Evolutionary conservation across 2,329 filamentous ascomycete species (phyloP).

Genomic region (Exophiala spinifera): DNA sequence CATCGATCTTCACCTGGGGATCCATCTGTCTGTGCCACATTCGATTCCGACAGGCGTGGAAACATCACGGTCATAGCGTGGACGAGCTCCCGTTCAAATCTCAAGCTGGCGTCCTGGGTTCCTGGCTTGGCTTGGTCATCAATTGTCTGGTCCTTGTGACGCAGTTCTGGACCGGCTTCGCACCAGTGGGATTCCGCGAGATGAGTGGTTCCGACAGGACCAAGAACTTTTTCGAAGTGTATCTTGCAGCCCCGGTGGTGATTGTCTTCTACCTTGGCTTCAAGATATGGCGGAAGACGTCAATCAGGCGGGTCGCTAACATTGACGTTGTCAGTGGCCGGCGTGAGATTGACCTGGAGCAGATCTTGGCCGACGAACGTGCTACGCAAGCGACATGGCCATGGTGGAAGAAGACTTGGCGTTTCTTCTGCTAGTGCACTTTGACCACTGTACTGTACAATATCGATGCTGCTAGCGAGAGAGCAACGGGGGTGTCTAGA

Average conservation of each 20-base stretch:
- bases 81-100: conserved; percentile 64
- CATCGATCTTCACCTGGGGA: conserved; percentile 71
- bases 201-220: conserved; percentile 27
- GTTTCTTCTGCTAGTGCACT: conserved; percentile 60
- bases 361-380: conserved; percentile 74
- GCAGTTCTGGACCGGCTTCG: conserved; percentile 42
- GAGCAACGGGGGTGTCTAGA: too few relatives aligned
- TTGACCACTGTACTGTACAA: too few relatives aligned
- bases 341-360: conserved; percentile 75
- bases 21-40: conserved; percentile 66
- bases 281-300: conserved; percentile 72
- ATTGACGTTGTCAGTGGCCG: conserved; percentile 87
- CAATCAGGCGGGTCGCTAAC: conserved; percentile 63
- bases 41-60: conserved; percentile 63
- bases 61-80: conserved; percentile 54
- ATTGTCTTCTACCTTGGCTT: conserved; percentile 63
- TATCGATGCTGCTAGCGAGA: too few relatives aligned
- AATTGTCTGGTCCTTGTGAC: conserved; percentile 55
- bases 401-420: conserved; percentile 71
- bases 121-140: conserved; percentile 59
- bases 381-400: conserved; percentile 72
- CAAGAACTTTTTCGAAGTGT: conserved; percentile 32
- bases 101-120: conserved; percentile 59
- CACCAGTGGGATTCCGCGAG: conserved; percentile 28
- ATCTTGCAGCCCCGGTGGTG: conserved; percentile 33